Evolutionary conservation across 257 asterid genomes (phyloP), one percentile per base, ranked within the genome.

Genomic region (Apocynum venetum): DNA sequence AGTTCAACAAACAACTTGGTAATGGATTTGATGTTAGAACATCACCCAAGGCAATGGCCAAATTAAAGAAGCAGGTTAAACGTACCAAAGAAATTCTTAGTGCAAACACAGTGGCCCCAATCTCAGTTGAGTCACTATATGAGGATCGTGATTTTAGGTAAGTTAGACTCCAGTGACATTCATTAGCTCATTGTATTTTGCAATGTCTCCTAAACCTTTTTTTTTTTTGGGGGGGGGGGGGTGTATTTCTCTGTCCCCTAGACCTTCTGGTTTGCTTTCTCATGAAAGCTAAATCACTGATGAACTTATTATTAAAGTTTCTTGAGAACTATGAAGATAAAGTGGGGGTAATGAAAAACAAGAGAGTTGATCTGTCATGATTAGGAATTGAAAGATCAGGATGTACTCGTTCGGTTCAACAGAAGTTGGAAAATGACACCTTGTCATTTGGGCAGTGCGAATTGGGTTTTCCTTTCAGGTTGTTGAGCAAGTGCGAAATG

Each of bases 21-120:
- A 88, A 86, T 77, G 96, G 93, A 71, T 87, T 88, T 70, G 98
- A 96, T 78, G 83, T 96, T 72, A 89, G 99, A 73, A 87, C 85
- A 55, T 91, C 92, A 15, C 91, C 97, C 3, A 96, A 93, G 91
- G 90, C 99, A 6, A 96, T 96, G 96, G 99, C 99, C 80, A 96
- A 96, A 78, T 74, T 96, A 83, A 96, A 93, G 89, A 96, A 96
- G 86, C 99, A 96, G 88, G 97, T 96, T 76, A 96, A 96, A 81
- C 94, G 98, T 76, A 96, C 99, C 15, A 96, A 96, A 84, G 99
- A 96, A 87, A 96, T 96, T 83, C 84, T 96, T 77, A 96, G 99
- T 79, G 99, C 99, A 84, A 96, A 96, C 80, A 83, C 91, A 77
- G 82, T 81, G 84, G 99, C 99, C 81, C 97, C 99, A 52, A 91